Evolutionary conservation across 2,329 filamentous ascomycete species (phyloP), one percentile per base, ranked within the genome.

Genomic region (Ceratocystis smalleyi): DNA sequence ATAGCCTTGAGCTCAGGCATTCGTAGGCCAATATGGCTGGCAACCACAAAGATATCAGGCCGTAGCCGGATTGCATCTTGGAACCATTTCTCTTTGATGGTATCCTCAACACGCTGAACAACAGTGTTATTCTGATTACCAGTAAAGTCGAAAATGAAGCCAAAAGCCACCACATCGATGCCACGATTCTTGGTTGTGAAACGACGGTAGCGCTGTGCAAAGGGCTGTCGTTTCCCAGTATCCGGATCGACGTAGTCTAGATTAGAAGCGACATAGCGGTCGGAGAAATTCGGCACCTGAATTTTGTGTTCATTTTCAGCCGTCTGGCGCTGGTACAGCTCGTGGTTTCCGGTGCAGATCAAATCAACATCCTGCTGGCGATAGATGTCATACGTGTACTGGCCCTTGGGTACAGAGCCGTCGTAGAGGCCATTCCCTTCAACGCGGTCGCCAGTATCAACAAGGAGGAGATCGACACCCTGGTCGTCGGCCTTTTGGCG

Each of bases 341-440:
- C 94, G 76, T 99, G 94, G 71, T 99, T 99, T 61, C 94, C 94
- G 0, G 86, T 87, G 69, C 85, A 92, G 59, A 97, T 80, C 30
- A 96, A 76, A 72, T 97, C 92, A 69, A 96, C 84, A 54, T 84
- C 75, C 71, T 96, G 90, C 71, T 95, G 79, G 67, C 84, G 85
- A 71, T 94, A 84, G 64, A 97, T 94, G 68, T 92, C 88, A 71
- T 90, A 92, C 0, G 89, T 90, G 73, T 91, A 96, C 71, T 86
- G 81, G 24, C 94, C 94, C 72, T 95, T 95, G 7, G 94, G 94
- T 32, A 81, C 78, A 0, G 91, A 96, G 4, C 86, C 87, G 72
- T 97, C 94, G 74, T 96, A 97, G 3, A 99, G 81, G 1, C 92
- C 94, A 72, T 96, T 97, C 43, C 92, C 91, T 74, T 97, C 94